Evolutionary conservation across 371 early-diverging fungal genomes (phyloP), one percentile per base, ranked within the genome.

Genomic region (Mucor velutinosus): DNA sequence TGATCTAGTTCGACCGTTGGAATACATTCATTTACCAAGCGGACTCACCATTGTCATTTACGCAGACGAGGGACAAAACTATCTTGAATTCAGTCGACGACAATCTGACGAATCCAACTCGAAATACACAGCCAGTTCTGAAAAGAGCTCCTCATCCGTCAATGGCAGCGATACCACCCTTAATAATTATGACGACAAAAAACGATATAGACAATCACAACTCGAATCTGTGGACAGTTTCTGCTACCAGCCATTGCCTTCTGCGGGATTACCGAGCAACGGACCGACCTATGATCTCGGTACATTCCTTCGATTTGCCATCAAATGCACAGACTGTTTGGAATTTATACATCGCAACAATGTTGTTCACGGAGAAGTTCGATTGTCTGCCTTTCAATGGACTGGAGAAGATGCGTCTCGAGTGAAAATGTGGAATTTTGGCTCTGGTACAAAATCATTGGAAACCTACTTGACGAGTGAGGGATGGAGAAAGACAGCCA

Each of bases 341-440:
- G 83, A 82, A 53, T 82, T 77, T 21, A 76, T 80, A 21, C 83
- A 82, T 58, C 67, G 74, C 23, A 73, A 82, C 60, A 72, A 74
- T 32, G 69, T 76, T 4, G 74, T 82, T 3, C 83, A 82, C 45
- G 83, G 83, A 5, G 80, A 82, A 62, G 67, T 82, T 11, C 69
- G 78, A 25, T 56, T 76, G 3, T 70, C 76, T 45, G 70, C 79
- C 5, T 78, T 82, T 60, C 79, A 76, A 37, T 82, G 80, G 80
- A 62, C 73, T 14, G 77, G 76, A 1, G 74, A 75, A 25, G 80
- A 76, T 45, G 60, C 62, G 7, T 58, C 70, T 7, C 21, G 71
- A 29, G 78, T 80, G 7, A 82, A 78, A 60, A 60, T 82, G 55
- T 78, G 75, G 73, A 80, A 76, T 62, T 74, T 82, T 66, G 77